Base-by-base conservation (phyloP, 768 basidiomycete species). In the Termitomyces sp. region DNA sequence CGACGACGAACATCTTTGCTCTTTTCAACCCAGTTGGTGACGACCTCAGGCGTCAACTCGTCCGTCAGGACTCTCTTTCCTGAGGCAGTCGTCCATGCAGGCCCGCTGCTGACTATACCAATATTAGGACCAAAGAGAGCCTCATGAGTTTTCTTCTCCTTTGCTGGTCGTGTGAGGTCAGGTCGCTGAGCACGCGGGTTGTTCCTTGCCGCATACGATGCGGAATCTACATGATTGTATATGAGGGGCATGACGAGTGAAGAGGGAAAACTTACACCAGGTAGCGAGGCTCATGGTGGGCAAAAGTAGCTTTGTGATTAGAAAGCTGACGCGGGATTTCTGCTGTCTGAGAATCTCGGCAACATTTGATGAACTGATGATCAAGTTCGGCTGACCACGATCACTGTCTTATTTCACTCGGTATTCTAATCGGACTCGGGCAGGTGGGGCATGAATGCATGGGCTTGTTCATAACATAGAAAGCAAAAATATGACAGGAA, bases 111-210 rank as follows among this genome's bases (percentile, higher is more conserved):
- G 49, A 89, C 82, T 53, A 88, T 80, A 10, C 95, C 95, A 58
- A 97, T 90, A 70, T 88, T 91, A 9, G 95, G 95, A 0, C 95
- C 95, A 72, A 96, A 97, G 48, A 97, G 82, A 0, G 91, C 88
- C 60, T 94, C 91, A 13, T 84, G 83, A 46, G 84, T 83, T 69
- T 84, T 87, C 64, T 82, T 82, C 49, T 85, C 80, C 66, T 82
- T 82, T 3, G 38, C 13, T 44, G 59, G 43, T 35, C 50, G 59
- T 33, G 32, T 4, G 40, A 38, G 41, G 12, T 59, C 36, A 36
- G 3, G 23, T 20, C 51, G 52, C 26, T 44, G 52, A 28, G 36
- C 8, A 16, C 56, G 57, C 9, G 50, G 50, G 6, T 26, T 44
- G 40, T 49, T 28, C 44, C 47, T 41, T 26, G 52, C 23, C 36